Base-by-base conservation (phyloP, 1,284 basidiomycete species). In the Gastroboletus turbinatus region DNA sequence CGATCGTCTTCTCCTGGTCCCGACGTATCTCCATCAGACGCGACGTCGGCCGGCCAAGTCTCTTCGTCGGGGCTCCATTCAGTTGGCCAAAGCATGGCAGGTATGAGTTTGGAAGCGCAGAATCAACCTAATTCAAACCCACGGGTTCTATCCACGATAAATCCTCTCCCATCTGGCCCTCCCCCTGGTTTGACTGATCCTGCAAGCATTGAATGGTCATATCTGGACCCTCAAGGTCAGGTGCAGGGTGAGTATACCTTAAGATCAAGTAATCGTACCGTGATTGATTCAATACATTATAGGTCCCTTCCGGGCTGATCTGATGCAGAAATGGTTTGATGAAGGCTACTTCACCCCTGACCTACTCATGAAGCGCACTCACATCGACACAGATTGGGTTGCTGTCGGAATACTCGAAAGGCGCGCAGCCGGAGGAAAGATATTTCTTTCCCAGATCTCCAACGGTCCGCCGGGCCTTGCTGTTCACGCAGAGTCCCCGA, bases 291-390 rank as follows among this genome's bases (percentile, higher is more conserved):
- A 57, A 50, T 60, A 50, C 46, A 60, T 54, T 59, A 3, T 60
- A 94, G 94, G 94, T 50, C 96, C 96, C 2, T 99, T 98, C 80
- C 82, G 82, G 42, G 94, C 91, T 27, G 84, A 88, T 60, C 72
- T 91, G 58, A 98, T 99, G 96, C 95, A 98, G 75, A 92, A 93
- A 64, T 98, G 96, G 96, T 91, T 88, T 71, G 86, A 92, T 53
- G 91, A 90, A 67, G 89, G 89, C 16, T 99, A 97, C 76, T 98
- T 99, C 71, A 79, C 84, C n/a, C 78, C 86, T 45, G 87, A 93
- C 60, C 80, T 98, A 30, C 84, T 92, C 35, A 87, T 96, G 82
- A 92, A 89, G 67, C 87, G 94, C 48, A 85, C 81, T 13, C 77
- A 81, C 61, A 63, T 87, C 48, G 88, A 92, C 66, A 63, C 65